These are phyloP conservation scores for Fusarium camptoceras DNA, from an alignment of 2,329 filamentous ascomycete species.

Conservation along the genomic window DNA sequence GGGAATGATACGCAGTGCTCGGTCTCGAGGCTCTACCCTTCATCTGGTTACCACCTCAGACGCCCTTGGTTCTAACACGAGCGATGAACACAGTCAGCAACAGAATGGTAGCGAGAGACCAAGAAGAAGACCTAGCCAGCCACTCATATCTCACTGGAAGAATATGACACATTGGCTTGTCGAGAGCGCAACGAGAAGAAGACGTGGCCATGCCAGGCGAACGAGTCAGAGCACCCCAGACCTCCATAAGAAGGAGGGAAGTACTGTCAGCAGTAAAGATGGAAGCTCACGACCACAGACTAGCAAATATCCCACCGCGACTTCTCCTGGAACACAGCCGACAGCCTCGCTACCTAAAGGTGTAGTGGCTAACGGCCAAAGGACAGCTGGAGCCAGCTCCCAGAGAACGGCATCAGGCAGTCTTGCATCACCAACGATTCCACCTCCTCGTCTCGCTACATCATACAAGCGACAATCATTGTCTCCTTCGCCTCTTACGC, in stretches of 20 bases:
- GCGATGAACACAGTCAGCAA: constrained; percentile 47
- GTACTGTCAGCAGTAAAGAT: constrained; percentile 61
- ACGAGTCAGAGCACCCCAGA: constrained; percentile 71
- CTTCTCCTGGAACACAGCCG: constrained; percentile 51
- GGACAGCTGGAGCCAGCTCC: constrained; percentile 37
- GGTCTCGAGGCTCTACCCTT: constrained; percentile 84
- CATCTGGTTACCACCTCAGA: constrained; percentile 81
- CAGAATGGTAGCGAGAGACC: constrained; percentile 58
- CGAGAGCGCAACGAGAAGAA: constrained; percentile 67
- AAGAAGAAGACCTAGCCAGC: constrained; percentile 68
- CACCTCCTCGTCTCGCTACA: constrained; percentile 49
- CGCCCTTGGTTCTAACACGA: constrained; percentile 54
- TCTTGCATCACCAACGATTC: constrained; percentile 46
- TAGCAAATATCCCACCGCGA: constrained; percentile 64
- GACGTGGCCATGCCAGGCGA: constrained; percentile 61
- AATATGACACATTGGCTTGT: constrained; percentile 73
- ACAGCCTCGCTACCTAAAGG: constrained; percentile 63
- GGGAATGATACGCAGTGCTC: constrained; percentile 72
- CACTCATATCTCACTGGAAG: constrained; percentile 71
- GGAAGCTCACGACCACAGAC: constrained; percentile 70
- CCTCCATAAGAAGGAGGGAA: constrained; percentile 63
- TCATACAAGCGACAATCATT: constrained; percentile 80
- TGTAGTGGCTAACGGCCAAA: constrained; percentile 64
- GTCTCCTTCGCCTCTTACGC: constrained; percentile 88
- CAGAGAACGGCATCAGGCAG: constrained; percentile 42